phyloP scores from a whole-genome alignment of 2,329 filamentous ascomycete species.

The Calonectria fujianensis region DNA sequence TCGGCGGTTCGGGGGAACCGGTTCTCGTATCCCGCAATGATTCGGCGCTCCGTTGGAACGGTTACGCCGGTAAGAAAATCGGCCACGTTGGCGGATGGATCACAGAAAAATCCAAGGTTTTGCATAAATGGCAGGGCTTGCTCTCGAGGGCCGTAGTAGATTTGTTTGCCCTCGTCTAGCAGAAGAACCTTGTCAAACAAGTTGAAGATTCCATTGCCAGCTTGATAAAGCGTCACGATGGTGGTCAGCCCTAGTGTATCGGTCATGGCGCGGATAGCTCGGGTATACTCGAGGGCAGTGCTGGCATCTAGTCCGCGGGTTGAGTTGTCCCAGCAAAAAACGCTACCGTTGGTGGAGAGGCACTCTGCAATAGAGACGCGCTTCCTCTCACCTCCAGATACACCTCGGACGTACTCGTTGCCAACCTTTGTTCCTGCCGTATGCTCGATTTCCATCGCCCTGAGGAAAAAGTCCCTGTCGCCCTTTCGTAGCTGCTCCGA shows the following conservation, averaged over 20 bases:
- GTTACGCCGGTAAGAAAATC: slow-evolving; percentile 81
- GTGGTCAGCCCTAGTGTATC: slow-evolving; percentile 76
- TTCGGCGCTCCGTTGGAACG: slow-evolving; percentile 80
- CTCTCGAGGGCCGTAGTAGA: slow-evolving; percentile 77
- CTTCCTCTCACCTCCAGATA: slow-evolving; percentile 81
- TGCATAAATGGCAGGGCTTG: slow-evolving; percentile 80
- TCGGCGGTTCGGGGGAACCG: slow-evolving; percentile 66
- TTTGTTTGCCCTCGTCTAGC: slow-evolving; percentile 78
- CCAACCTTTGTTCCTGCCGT: slow-evolving; percentile 80
- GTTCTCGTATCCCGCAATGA: slow-evolving; percentile 65
- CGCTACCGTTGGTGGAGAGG: slow-evolving; percentile 72
- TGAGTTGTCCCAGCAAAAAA: slow-evolving; percentile 81
- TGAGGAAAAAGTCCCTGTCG: slow-evolving; percentile 70
- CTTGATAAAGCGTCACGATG: slow-evolving; percentile 81
- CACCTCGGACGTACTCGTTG: slow-evolving; percentile 78
- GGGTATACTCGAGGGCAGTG: slow-evolving; percentile 77
- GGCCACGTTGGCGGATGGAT: slow-evolving; percentile 75
- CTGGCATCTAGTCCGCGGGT: slow-evolving; percentile 80
- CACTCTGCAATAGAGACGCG: slow-evolving; percentile 81
- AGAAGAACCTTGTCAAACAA: slow-evolving; percentile 82
- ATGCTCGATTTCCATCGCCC: slow-evolving; percentile 74
- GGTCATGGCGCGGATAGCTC: slow-evolving; percentile 77
- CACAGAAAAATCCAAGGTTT: slow-evolving; percentile 76
- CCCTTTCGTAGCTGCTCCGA: slow-evolving; percentile 67
- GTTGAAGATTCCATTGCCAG: slow-evolving; percentile 81